These are phyloP conservation scores for Eucalyptus cloeziana DNA, from an alignment of 345 rosid species.

Conservation along the genomic window DNA sequence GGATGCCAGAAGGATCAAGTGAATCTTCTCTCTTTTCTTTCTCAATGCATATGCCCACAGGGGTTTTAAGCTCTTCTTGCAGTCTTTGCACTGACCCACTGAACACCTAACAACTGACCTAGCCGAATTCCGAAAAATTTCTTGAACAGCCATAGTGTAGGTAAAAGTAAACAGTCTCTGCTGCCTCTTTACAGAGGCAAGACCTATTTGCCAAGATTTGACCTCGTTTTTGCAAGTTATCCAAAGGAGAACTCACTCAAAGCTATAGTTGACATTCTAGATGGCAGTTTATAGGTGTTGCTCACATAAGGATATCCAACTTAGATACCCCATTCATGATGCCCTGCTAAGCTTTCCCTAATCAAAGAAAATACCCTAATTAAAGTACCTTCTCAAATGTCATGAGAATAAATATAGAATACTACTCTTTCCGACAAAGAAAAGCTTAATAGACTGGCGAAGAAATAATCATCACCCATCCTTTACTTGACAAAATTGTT, in stretches of 20 bases:
- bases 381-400: neutral
- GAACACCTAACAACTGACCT: neutral
- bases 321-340: neutral
- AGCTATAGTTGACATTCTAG: neutral
- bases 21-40: neutral
- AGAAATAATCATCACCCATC: neutral
- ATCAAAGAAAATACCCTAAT: neutral
- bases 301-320: neutral
- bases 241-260: neutral
- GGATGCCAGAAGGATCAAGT: neutral
- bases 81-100: neutral
- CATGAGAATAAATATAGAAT: neutral
- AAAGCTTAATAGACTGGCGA: neutral
- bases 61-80: neutral
- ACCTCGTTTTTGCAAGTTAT: neutral
- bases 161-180: neutral
- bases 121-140: neutral
- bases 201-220: neutral
- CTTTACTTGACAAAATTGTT: neutral
- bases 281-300: neutral
- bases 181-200: neutral
- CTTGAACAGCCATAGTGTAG: neutral
- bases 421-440: neutral
- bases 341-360: neutral
- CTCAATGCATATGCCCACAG: neutral